Base-by-base conservation (phyloP, 2,329 filamentous ascomycete species). In the Pochonia chlamydosporia region DNA sequence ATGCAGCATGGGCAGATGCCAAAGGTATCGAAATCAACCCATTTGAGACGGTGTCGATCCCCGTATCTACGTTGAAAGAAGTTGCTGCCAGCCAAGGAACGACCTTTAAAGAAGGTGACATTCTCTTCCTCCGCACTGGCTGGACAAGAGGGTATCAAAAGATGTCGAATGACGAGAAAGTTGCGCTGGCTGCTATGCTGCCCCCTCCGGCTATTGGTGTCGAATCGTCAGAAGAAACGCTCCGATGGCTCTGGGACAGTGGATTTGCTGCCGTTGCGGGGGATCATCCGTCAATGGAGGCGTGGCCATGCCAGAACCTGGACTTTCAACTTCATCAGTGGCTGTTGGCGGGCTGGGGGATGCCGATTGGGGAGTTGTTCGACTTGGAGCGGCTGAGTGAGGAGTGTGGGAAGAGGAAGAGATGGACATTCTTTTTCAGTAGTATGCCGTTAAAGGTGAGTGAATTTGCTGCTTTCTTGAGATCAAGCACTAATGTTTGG, bases 191-290 rank as follows among this genome's bases (percentile, higher is more conserved):
- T 3, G 57, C 60, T 6, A 57, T 59, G 5, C 51, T 54, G 0
- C 48, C 58, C 0, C 63, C 64, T 0, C 59, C 65, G 2, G 50
- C 57, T 6, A 57, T 62, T 46, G 78, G 76, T 1, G 64, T 79
- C 2, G 68, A 76, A 43, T 72, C 72, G 1, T 71, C 69, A 3
- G 64, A 72, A 14, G 68, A 67, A 5, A 72, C 71, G 6, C 65
- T 79, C 13, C 66, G 70, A 31, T 83, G 79, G 78, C 63, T 82
- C 16, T 82, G 78, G 77, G 72, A 81, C 46, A 68, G 73, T 5
- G 48, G 43, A 13, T 80, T 83, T 53, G 64, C 76, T 0, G 79
- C 79, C 2, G 71, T 81, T 0, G 79, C 72, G 0, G 76, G 78
- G 3, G 79, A 84, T 49, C 70, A 72, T 42, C 73, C 78, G 0